Evolutionary conservation across 1,284 basidiomycete genomes (phyloP).

Genomic region (Meira nashicola): DNA sequence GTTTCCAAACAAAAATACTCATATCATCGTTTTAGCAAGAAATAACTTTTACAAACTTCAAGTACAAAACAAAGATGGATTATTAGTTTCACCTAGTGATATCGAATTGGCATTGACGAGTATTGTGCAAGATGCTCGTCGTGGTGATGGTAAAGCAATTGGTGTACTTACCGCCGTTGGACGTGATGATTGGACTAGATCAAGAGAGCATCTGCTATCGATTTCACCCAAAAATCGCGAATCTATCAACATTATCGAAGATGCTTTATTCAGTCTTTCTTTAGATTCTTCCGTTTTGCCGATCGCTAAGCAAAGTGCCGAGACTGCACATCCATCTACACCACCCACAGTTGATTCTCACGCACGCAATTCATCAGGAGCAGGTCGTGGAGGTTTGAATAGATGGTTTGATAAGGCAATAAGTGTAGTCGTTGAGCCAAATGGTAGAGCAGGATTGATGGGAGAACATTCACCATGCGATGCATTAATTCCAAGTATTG

Average conservation of each 20-base stretch:
- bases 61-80: conserved; percentile 55
- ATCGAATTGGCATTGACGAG: conserved; percentile 67
- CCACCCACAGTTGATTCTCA: conserved; percentile 69
- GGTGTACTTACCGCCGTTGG: conserved; percentile 74
- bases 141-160: conserved; percentile 59
- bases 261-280: conserved; percentile 70
- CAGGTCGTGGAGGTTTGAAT: conserved; percentile 68
- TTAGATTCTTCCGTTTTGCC: conserved; percentile 58
- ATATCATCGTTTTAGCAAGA: conserved; percentile 69
- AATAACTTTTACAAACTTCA: conserved; percentile 78
- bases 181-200: conserved; percentile 79
- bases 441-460: conserved; percentile 75
- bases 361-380: conserved; percentile 69
- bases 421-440: conserved; percentile 76
- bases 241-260: conserved; percentile 64
- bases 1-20: conserved; percentile 59
- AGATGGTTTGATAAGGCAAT: conserved; percentile 91
- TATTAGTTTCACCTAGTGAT: conserved; percentile 58
- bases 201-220: conserved; percentile 66
- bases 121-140: conserved; percentile 67
- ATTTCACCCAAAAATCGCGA: conserved; percentile 65
- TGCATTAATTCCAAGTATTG: conserved; percentile 82
- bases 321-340: conserved; percentile 58
- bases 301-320: conserved; percentile 40
- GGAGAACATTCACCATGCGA: conserved; percentile 93